Conservation (phyloP, 2,329 filamentous ascomycete species). For the Monosporascus sp. region DNA sequence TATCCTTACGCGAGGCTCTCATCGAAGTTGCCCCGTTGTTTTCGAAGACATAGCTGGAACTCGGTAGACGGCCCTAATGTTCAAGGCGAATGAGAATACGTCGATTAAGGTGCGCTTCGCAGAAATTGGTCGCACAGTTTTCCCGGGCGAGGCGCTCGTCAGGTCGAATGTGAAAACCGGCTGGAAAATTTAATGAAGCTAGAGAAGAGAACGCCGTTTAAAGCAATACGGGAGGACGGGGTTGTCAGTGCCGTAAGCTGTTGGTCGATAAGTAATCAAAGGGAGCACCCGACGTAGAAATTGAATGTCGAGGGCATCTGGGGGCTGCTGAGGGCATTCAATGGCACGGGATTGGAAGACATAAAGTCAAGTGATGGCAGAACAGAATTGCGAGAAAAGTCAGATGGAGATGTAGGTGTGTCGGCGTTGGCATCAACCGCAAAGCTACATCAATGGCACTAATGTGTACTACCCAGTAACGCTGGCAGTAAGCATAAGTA, state of each 20-base stretch:
- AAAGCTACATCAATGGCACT: not conserved
- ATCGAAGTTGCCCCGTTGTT: not conserved
- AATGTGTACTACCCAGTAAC: not conserved
- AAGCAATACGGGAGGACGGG: not conserved
- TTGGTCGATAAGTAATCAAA: not conserved
- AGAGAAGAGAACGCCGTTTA: too few species aligned
- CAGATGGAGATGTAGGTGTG: not conserved
- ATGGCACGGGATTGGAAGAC: not conserved
- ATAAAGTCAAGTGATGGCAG: not conserved
- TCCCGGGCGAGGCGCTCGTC: too few species aligned
- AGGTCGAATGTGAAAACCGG: too few species aligned
- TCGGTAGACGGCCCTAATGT: too few species aligned
- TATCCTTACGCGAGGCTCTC: not conserved
- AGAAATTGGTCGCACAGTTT: too few species aligned
- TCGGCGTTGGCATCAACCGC: not conserved
- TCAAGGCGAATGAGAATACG: too few species aligned
- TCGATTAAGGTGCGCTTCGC: too few species aligned
- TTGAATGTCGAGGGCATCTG: not conserved
- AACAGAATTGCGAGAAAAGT: not conserved
- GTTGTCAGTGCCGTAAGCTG: not conserved
- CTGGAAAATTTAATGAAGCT: too few species aligned
- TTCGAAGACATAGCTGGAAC: not conserved
- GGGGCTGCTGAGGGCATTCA: not conserved
- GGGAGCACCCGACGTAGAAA: not conserved
- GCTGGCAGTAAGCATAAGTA: not conserved